Evolutionary conservation across 371 early-diverging fungal genomes (phyloP), one percentile per base, ranked within the genome.

Genomic region (Zychaea mexicana): DNA sequence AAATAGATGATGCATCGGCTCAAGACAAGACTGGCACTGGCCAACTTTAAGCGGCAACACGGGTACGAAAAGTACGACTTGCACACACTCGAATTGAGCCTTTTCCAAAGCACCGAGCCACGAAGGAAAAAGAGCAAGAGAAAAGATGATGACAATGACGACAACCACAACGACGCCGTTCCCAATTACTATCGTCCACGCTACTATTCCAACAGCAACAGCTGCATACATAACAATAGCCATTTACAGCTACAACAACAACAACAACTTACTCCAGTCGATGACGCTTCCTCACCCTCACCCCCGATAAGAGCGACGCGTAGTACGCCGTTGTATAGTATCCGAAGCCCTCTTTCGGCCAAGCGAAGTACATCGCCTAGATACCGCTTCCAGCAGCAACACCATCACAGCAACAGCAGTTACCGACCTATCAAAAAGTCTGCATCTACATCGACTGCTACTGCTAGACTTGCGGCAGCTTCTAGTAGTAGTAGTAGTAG

Each of bases 321-420:
- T 45, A 55, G 46, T 15, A 36, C 49, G 8, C 52, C 64, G 39
- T 27, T 49, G 19, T 57, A 38, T 31, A 32, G 13, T 21, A 47
- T 61, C 8, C 28, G 36, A 38, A 61, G 39, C 36, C 78, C 71
- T 27, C 31, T 75, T 42, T 78, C 78, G 3, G 78, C 73, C 21
- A 74, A 78, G 45, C 69, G 75, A 32, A 77, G 72, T 30, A 77
- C 78, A 15, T 77, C 78, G 12, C 74, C 74, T 22, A 39, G 58
- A 33, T 56, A 39, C 31, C 52, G 49, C n/a, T 22, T 26, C 15
- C 47, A 59, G 1, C 57, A 39, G 24, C 42, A 42, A 12, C 42
- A 7, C 4, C 42, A 42, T 12, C 52, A 46, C 19, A 12, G 15
- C n/a, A 42, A 24, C 28, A 15, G 31, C 26, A 15, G 15, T 36